Evolutionary conservation across 78 protist species (phyloP), one percentile per base, ranked within the genome.

Genomic region (Dictyostelium citrinum): DNA sequence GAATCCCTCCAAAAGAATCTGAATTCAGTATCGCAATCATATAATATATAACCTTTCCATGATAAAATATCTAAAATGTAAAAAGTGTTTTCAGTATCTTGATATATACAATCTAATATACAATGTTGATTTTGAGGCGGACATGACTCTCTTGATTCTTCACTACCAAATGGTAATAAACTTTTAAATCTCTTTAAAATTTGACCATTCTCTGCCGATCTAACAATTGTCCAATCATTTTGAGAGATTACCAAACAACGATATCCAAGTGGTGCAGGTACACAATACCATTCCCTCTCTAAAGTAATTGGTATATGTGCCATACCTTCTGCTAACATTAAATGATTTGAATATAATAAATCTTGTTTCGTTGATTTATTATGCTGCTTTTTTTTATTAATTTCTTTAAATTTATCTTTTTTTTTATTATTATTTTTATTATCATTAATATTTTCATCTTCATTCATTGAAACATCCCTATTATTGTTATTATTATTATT

Each of bases 21-120:
- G 79, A 96, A 96, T 29, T 96, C 97, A 2, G 91, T 91, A 12
- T 82, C 82, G 27, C 90, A 91, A 68, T 96, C 97, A 20, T 90
- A 92, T 27, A 79, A 27, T 12, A 76, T 37, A 29, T 84, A 84
- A 27, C 88, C 97, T 76, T 90, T 84, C 97, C 97, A 96, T 45
- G 90, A 72, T 88, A 96, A 55, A 27, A 96, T 45, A 46, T 96
- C 97, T 17, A 96, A 46, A 14, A 96, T 90, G 60, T 80, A 90
- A 22, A 74, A 61, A 1, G 29, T 74, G 0, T 31, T 6, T 45
- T 33, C 39, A 2, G 29, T 3, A 6, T 72, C 80, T 39, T 76
- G 90, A 29, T 12, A 82, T 29, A 90, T 64, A 49, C 95, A 90
- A 55, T 90, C 95, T 9, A 90, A 35, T 6, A 90, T 76, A 41